These are phyloP conservation scores for Annulohypoxylon nitens DNA, from an alignment of 495 filamentous ascomycete species.

Conservation along the genomic window DNA sequence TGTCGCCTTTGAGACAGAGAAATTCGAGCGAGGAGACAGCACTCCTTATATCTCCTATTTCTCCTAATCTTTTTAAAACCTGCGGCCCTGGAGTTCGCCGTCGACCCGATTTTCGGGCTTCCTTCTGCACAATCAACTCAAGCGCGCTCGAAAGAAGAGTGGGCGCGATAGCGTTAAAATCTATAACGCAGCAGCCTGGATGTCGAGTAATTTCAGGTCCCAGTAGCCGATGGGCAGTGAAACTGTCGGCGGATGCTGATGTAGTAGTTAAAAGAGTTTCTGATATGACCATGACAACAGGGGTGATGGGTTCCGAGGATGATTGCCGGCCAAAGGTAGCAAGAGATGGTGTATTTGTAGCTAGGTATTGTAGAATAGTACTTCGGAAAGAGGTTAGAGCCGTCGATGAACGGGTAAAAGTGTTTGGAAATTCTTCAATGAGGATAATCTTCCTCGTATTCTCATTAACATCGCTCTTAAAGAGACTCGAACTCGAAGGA, in stretches of 20 bases:
- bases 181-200: slow-evolving; percentile 78
- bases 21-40: slow-evolving; percentile 92
- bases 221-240: slow-evolving; percentile 89
- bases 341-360: slow-evolving; percentile 66
- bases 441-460: slow-evolving; percentile 71
- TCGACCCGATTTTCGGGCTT: slow-evolving; percentile 77
- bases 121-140: slow-evolving; percentile 81
- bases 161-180: slow-evolving; percentile 92
- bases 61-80: slow-evolving; percentile 79
- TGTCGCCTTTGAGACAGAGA: slow-evolving; percentile 80
- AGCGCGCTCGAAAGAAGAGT: slow-evolving; percentile 89
- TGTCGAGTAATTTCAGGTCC: slow-evolving; percentile 87
- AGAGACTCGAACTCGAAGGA: slow-evolving; percentile 39
- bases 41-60: slow-evolving; percentile 91
- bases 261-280: slow-evolving; percentile 84
- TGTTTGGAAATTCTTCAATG: slow-evolving; percentile 95
- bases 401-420: slow-evolving; percentile 75
- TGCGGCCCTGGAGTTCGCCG: slow-evolving; percentile 74
- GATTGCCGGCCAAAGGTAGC: slow-evolving; percentile 50
- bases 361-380: slow-evolving; percentile 80
- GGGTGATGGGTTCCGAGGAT: slow-evolving; percentile 65
- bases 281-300: slow-evolving; percentile 89
- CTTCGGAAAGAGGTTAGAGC: slow-evolving; percentile 79
- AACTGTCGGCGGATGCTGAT: slow-evolving; percentile 82
- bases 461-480: slow-evolving; percentile 26